A percentile compares a stretch with the other conserved stretches of the same genome.
Evolutionary conservation across 2,329 filamentous ascomycete species (phyloP).

Genomic region (Helotiales sp.): DNA sequence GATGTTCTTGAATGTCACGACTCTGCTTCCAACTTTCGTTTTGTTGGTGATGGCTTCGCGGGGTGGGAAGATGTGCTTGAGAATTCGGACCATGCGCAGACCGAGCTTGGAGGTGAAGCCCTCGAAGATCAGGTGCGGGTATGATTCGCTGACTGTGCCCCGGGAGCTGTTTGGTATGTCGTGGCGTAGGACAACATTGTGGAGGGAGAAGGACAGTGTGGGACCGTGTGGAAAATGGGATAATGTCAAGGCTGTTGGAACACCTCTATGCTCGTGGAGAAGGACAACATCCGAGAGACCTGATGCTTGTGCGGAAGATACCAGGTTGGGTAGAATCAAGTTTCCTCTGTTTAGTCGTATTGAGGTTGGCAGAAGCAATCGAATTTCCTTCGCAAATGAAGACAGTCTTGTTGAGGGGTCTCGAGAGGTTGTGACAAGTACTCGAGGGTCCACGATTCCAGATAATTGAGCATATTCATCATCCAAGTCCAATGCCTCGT

Average conservation of each 20-base stretch:
- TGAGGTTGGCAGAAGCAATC: conserved; percentile 80
- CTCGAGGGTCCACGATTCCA: conserved; percentile 87
- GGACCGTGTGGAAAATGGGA: conserved; percentile 89
- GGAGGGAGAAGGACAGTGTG: conserved; percentile 83
- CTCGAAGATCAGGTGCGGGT: conserved; percentile 95
- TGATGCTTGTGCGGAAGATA: conserved; percentile 78
- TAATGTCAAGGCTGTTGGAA: conserved; percentile 85
- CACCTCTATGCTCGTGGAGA: conserved; percentile 90
- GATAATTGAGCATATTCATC: conserved; percentile 91
- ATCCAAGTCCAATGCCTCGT: conserved; percentile 77
- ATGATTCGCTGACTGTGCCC: conserved; percentile 89
- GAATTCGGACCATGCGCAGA: conserved; percentile 80
- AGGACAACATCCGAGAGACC: conserved; percentile 85
- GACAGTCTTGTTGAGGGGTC: conserved; percentile 83
- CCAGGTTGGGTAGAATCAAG: conserved; percentile 82
- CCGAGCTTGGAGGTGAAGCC: conserved; percentile 85
- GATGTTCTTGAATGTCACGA: conserved; percentile 93
- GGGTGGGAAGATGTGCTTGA: conserved; percentile 94
- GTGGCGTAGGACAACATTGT: conserved; percentile 90
- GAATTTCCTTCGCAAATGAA: conserved; percentile 93
- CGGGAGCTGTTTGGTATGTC: conserved; percentile 89
- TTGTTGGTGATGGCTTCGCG: conserved; percentile 74
- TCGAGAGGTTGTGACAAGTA: conserved; percentile 89
- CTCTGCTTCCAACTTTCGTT: conserved; percentile 80
- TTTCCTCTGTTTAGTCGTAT: conserved; percentile 93